Base-by-base conservation (phyloP, 2,329 filamentous ascomycete genomes). In the Apiospora saccharicola region DNA sequence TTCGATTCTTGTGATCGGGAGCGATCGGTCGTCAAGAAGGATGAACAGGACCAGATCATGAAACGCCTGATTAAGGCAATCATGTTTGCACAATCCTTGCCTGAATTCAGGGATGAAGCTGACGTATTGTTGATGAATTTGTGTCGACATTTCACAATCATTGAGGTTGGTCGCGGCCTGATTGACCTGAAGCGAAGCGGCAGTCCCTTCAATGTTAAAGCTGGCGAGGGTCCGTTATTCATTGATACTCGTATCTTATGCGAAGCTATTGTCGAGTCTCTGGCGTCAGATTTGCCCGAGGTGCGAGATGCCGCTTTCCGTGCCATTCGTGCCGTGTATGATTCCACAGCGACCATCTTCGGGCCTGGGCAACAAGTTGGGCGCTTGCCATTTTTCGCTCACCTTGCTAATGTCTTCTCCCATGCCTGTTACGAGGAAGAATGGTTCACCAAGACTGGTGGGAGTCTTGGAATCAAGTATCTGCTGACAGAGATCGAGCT, bases 401-500 rank as follows among this genome's bases (percentile, higher is more conserved):
- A 96, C 78, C 86, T 99, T 7, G 92, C 93, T 51, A 93, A 91
- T 73, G 92, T 91, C 0, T 98, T 98, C 80, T 96, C 94, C 77
- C 96, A 99, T 80, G 95, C 94, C 75, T 99, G 96, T 81, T 95
- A 98, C 78, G 95, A 96, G 78, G 96, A 99, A 81, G 96, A 99
- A 78, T 99, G 97, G 96, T 99, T 98, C 79, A 95, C 95, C 70
- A 99, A 99, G 83, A 93, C 95, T 49, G 96, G 96, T 68, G 96
- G 96, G 51, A 95, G 93, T 71, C 85, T 96, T 26, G 97, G 97
- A 71, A 98, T 99, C 78, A 92, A 94, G 78, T 92, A 97, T 72
- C 85, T 99, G 72, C 91, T 96, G 44, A 96, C 94, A 2, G 92
- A 96, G 76, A 86, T 98, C 71, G 91, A 96, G 70, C 87, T 99